Evolutionary conservation across 768 basidiomycete species (phyloP).

Genomic region (Strobilomyces dryophilus): DNA sequence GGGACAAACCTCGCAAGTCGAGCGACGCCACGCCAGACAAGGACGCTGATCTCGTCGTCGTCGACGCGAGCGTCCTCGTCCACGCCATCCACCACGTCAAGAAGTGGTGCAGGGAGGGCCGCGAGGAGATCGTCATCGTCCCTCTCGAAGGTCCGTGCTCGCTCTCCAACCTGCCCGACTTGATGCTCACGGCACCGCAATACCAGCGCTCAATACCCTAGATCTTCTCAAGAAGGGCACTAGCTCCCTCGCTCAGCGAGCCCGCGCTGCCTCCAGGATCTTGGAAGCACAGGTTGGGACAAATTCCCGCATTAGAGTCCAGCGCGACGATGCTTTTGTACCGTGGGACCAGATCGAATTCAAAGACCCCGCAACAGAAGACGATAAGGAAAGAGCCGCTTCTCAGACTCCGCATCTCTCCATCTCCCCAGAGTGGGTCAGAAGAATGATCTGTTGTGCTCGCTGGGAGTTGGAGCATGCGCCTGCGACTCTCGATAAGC

Average conservation of each 20-base stretch:
- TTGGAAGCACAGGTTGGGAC: conserved; percentile 84
- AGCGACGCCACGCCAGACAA: conserved; percentile 37
- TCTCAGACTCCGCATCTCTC: conserved; percentile 24
- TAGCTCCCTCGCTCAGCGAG: conserved; percentile 70
- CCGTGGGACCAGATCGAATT: conserved; percentile 73
- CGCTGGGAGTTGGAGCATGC: conserved; percentile 68
- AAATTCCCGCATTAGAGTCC: conserved; percentile 77
- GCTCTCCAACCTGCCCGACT: background rate
- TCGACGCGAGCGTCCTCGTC: conserved; percentile 80
- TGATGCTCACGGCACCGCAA: conserved; percentile 6
- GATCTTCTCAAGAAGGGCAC: conserved; percentile 92
- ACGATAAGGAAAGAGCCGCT: conserved; percentile 24
- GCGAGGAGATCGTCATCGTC: conserved; percentile 74
- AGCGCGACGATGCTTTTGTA: conserved; percentile 78
- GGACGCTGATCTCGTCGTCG: conserved; percentile 71
- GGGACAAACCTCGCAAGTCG: conserved; percentile 19
- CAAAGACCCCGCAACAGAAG: conserved; percentile 30
- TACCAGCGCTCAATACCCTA: conserved; percentile 84
- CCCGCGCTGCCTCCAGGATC: conserved; percentile 83
- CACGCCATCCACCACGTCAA: conserved; percentile 76
- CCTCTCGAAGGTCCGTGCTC: conserved; percentile 77
- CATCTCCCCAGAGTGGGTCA: conserved; percentile 77
- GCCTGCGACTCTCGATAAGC: conserved; percentile 25
- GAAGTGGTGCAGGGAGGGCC: conserved; percentile 74
- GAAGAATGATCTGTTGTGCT: conserved; percentile 79